A percentile compares a stretch with the other conserved stretches of the same genome.
These are phyloP conservation scores for Ulota crispa DNA, from an alignment of 225 moss, liverwort and hornwort genomes.

Conservation along the genomic window DNA sequence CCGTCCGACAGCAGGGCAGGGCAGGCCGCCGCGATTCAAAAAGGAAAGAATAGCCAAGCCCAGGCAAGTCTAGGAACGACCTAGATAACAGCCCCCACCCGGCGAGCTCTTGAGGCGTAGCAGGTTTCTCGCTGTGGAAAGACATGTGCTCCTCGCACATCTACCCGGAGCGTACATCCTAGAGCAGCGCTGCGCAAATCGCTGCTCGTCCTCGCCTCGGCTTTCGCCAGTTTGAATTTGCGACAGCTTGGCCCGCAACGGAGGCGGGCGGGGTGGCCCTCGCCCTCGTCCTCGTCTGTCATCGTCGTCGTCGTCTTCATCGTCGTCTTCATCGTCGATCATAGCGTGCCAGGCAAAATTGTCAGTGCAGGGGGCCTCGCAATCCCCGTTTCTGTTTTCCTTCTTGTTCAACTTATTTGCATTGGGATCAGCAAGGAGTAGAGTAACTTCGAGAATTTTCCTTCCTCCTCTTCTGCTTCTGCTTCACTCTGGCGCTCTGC, in stretches of 20 bases:
- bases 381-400: constrained; percentile 13
- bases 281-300: neutral
- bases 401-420: constrained; percentile 20
- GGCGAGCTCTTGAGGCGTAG: constrained; percentile 12
- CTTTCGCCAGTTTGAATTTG: constrained; percentile 56
- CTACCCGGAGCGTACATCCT: rapidly evolving
- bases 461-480: neutral
- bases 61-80: neutral
- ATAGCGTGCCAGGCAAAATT: constrained; percentile 13
- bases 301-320: neutral
- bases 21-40: constrained; percentile 22
- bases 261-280: neutral
- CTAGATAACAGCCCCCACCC: neutral
- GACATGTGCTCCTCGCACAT: neutral
- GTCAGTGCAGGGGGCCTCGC: constrained; percentile 15
- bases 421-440: constrained; percentile 14
- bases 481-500: neutral
- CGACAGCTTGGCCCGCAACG: constrained; percentile 41
- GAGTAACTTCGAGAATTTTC: constrained; percentile 11
- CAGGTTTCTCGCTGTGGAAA: constrained; percentile 37
- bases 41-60: too few species aligned
- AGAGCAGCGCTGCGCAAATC: constrained; percentile 40
- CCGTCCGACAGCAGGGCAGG: neutral
- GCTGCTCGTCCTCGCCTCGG: constrained; percentile 57
- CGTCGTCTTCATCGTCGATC: neutral